Conservation (phyloP, 2,329 filamentous ascomycete genomes). For the Colletotrichum agaves region DNA sequence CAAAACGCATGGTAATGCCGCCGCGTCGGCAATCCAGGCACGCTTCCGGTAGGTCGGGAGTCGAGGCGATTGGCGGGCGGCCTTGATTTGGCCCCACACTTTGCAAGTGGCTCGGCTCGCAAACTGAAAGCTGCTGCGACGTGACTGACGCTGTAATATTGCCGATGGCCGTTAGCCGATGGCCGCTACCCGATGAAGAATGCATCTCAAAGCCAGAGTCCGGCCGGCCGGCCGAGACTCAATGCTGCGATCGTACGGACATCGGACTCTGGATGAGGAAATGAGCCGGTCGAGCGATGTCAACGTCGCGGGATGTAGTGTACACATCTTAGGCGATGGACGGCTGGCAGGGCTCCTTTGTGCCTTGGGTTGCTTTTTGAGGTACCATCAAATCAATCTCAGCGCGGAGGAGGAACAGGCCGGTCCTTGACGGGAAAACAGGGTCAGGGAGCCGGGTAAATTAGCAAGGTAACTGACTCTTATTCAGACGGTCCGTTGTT, state of each 20-base stretch:
- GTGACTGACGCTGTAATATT: not conserved
- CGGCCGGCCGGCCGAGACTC: conserved; percentile 17
- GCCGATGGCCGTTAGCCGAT: conserved; percentile 3
- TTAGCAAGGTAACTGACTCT: conserved; percentile 21
- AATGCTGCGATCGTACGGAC: not conserved
- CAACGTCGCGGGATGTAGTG: too few species aligned
- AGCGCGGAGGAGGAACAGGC: not conserved
- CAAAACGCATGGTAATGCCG: conserved; percentile 1
- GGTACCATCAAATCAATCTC: too few species aligned
- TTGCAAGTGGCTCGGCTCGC: not conserved
- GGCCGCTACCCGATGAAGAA: not conserved
- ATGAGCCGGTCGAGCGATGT: not conserved
- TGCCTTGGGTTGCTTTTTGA: too few species aligned
- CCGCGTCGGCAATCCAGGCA: conserved; percentile 23
- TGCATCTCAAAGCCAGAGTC: not conserved
- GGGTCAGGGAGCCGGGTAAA: not conserved
- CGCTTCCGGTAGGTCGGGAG: conserved; percentile 27
- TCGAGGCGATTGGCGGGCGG: conserved; percentile 14
- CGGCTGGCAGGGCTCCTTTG: too few species aligned
- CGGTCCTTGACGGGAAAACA: not conserved
- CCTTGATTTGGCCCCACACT: not conserved
- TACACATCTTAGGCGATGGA: too few species aligned
- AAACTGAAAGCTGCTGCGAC: not conserved
- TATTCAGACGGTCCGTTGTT: not conserved
- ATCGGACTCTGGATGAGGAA: not conserved